phyloP scores from a whole-genome alignment of 805 yeast species.

The Barnettozyma pratensis region DNA sequence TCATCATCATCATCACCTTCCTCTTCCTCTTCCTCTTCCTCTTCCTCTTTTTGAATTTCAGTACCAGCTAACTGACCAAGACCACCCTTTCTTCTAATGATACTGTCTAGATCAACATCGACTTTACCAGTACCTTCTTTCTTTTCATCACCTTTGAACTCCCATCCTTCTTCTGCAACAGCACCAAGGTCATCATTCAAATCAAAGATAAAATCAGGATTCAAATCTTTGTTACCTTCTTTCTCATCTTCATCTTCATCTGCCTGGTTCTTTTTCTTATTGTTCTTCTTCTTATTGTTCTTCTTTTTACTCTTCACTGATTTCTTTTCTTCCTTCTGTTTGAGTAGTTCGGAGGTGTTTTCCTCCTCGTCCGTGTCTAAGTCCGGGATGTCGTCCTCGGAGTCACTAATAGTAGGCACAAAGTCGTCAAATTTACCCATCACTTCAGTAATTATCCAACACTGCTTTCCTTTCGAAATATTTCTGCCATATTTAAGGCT shows the following conservation, averaged over 20 bases:
- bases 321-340: slow-evolving; percentile 2
- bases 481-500: background rate
- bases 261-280: slow-evolving; percentile 22
- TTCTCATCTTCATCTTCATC: slow-evolving; percentile 29
- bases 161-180: slow-evolving; percentile 72
- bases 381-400: slow-evolving; percentile 63
- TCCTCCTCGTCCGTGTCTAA: slow-evolving; percentile 42
- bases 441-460: background rate
- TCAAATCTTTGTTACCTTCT: slow-evolving; percentile 49
- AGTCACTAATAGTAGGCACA: slow-evolving; percentile 70
- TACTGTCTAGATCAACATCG: slow-evolving; percentile 83
- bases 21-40: slow-evolving; percentile 39
- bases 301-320: slow-evolving; percentile 7
- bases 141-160: slow-evolving; percentile 52
- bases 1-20: slow-evolving; percentile 34
- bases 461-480: background rate
- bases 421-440: slow-evolving; percentile 45
- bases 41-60: slow-evolving; percentile 32
- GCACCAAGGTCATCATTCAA: slow-evolving; percentile 51
- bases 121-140: slow-evolving; percentile 28
- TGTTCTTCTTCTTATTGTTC: slow-evolving; percentile 20
- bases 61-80: slow-evolving; percentile 48
- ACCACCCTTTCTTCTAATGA: slow-evolving; percentile 84
- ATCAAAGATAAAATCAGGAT: slow-evolving; percentile 70
- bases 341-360: slow-evolving; percentile 4